A percentile compares a stretch with the other conserved stretches of the same genome.
Conservation (phyloP, 805 yeast species). For the Candida yuanshanica region DNA sequence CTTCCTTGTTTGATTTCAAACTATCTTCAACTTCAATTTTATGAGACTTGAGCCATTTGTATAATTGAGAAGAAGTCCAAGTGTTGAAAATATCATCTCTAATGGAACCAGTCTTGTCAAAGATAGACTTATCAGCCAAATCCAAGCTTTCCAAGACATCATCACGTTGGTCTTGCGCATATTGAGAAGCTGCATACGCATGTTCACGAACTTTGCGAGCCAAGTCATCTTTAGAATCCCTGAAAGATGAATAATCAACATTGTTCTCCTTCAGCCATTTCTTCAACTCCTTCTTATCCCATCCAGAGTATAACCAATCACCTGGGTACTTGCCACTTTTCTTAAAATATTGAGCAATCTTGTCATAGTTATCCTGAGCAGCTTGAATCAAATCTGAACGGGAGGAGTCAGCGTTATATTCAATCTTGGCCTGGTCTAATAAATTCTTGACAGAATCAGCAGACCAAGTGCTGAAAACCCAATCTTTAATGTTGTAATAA, state of each 20-base stretch:
- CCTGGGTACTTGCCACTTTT: conserved; percentile 44
- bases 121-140: conserved; percentile 29
- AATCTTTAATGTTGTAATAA: conserved; percentile 25
- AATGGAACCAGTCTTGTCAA: conserved; percentile 34
- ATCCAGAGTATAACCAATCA: conserved; percentile 44
- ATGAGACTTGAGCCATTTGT: conserved; percentile 47
- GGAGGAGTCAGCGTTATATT: conserved; percentile 21
- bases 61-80: conserved; percentile 50
- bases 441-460: conserved; percentile 27
- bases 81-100: conserved; percentile 41
- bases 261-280: conserved; percentile 44
- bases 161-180: conserved; percentile 32
- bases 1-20: conserved; percentile 29
- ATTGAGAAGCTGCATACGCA: conserved; percentile 37
- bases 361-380: conserved; percentile 36
- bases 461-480: conserved; percentile 49
- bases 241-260: conserved; percentile 29
- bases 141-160: conserved; percentile 36
- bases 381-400: conserved; percentile 36
- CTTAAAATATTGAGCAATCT: conserved; percentile 30
- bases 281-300: conserved; percentile 46
- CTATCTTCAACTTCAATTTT: conserved; percentile 34
- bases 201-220: conserved; percentile 39
- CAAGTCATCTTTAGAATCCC: conserved; percentile 41
- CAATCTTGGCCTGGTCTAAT: conserved; percentile 28